Evolutionary conservation across 306 rosid genomes (phyloP).

Genomic region (Arachis hypogaea): DNA sequence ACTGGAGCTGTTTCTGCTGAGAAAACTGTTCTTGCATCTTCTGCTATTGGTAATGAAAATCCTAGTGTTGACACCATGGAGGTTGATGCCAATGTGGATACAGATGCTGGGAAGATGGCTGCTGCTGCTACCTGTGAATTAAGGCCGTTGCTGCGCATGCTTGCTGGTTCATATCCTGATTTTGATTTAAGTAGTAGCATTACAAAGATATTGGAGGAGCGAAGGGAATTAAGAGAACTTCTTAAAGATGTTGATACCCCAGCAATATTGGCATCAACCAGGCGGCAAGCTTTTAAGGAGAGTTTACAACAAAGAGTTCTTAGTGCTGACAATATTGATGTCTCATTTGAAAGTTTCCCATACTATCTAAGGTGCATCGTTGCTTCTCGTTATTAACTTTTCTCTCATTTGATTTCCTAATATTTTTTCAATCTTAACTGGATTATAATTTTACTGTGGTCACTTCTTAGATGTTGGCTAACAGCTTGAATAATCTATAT

Average conservation of each 20-base stretch:
- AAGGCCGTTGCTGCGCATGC: conserved; percentile 65
- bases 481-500: neutral
- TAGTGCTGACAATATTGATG: conserved; percentile 65
- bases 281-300: conserved; percentile 74
- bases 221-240: conserved; percentile 61
- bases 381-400: conserved; percentile 12
- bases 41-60: conserved; percentile 55
- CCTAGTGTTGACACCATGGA: conserved; percentile 56
- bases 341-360: conserved; percentile 80
- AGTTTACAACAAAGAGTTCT: conserved; percentile 72
- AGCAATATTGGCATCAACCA: conserved; percentile 53
- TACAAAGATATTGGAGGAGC: conserved; percentile 68
- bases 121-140: conserved; percentile 52
- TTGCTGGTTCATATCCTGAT: conserved; percentile 61
- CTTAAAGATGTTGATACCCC: conserved; percentile 66
- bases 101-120: conserved; percentile 54
- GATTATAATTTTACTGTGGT: neutral
- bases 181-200: conserved; percentile 60
- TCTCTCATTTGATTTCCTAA: conserved; percentile 20
- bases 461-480: neutral
- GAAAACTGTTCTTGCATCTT: conserved; percentile 58
- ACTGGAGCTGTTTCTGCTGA: conserved; percentile 54
- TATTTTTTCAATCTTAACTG: conserved; percentile 17
- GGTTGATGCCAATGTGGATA: conserved; percentile 55
- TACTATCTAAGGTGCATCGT: conserved; percentile 76